Conservation (phyloP, 2,329 filamentous ascomycete species). For the Dothistroma septosporum region DNA sequence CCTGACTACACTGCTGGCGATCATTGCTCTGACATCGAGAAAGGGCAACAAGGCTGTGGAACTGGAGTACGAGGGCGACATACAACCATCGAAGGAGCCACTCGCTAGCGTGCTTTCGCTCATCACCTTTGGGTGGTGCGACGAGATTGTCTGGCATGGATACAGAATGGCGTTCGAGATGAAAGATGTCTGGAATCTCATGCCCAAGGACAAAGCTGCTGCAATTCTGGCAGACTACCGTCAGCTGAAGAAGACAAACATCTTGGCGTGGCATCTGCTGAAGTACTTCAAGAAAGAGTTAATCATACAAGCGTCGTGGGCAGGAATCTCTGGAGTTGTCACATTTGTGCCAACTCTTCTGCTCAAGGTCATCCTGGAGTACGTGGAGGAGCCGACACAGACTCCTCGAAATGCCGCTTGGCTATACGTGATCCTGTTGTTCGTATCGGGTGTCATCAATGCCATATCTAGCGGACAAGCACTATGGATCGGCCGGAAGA, state of each 20-base stretch:
- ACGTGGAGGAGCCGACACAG: constrained; percentile 75
- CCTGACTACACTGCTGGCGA: constrained; percentile 67
- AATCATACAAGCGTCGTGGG: constrained; percentile 74
- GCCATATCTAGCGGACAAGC: constrained; percentile 81
- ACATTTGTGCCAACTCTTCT: constrained; percentile 90
- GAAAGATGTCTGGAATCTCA: constrained; percentile 83
- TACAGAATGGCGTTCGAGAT: constrained; percentile 82
- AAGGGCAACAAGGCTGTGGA: constrained; percentile 88
- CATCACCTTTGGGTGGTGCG: constrained; percentile 85
- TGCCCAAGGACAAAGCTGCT: constrained; percentile 82
- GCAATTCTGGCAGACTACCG: constrained; percentile 77
- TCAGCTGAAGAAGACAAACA: constrained; percentile 75
- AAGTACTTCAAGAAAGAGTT: constrained; percentile 78
- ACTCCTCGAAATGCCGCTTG: constrained; percentile 84
- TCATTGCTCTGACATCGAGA: constrained; percentile 74
- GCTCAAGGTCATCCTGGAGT: constrained; percentile 85
- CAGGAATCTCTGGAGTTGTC: constrained; percentile 72
- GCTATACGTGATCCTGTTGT: constrained; percentile 90
- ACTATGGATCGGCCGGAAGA: constrained; percentile 88
- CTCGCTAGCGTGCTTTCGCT: constrained; percentile 84
- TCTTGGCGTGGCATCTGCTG: constrained; percentile 73
- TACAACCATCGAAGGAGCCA: constrained; percentile 83
- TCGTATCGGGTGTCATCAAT: constrained; percentile 74
- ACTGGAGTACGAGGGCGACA: constrained; percentile 81
- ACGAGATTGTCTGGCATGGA: constrained; percentile 81